Evolutionary conservation across 257 asterid species (phyloP), one percentile per base, ranked within the genome.

Genomic region (Primulina huaijiensis): DNA sequence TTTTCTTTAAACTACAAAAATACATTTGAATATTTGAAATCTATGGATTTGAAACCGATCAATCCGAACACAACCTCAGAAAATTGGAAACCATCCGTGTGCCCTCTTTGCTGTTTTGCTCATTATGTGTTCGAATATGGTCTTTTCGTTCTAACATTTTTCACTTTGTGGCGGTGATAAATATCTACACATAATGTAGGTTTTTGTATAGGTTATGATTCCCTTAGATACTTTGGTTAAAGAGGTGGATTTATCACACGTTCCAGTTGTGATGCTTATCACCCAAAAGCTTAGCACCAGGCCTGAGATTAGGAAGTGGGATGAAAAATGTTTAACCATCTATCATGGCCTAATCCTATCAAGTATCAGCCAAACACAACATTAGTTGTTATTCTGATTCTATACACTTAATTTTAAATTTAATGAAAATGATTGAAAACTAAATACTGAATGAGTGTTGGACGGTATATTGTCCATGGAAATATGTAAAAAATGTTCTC

Each of bases 391-490:
- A 3, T 19, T 43, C 19, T 43, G 55, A 12, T 43, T 43, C 7
- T 19, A 43, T 3, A 43, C 19, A 3, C 55, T 43, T 43, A 4
- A 31, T 5, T 31, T 31, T 31, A 31, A 31, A 31, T 31, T 31
- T 12, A 3, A 43, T 43, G 17, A 43, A 43, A 11, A 43, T 43
- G 53, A 43, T 43, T 6, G 55, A 14, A 12, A 14, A 43, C 55
- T 43, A 43, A 11, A 43, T 43, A 11, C 30, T 43, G 19, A 43
- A 43, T 14, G 55, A 43, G 55, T 43, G 19, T 43, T 50, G 71
- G 67, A 46, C 33, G 20, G 43, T 65, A 60, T 60, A 52, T 60
- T 53, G 40, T n/a, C 57, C 53, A 60, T n/a, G 23, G 6, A 40
- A 56, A 37, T 3, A 37, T 56, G 67, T 70, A 14, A 46, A 62